phyloP scores from a whole-genome alignment of 768 basidiomycete species.

The Dendrothele bispora region DNA sequence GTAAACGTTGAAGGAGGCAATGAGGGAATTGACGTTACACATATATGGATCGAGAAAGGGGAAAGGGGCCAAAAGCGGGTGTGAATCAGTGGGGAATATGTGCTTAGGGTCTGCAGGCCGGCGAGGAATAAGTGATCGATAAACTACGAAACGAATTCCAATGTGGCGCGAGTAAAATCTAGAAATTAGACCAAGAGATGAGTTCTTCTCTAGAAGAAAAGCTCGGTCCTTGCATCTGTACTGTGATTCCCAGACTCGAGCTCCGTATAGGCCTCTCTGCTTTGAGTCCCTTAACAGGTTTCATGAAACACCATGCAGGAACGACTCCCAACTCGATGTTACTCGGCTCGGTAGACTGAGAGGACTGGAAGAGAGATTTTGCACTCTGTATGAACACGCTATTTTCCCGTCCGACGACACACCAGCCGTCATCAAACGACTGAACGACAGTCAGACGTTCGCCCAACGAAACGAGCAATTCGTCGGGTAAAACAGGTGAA shows the following conservation, averaged over 20 bases:
- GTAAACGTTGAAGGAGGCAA: too few relatives aligned
- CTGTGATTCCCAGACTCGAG: constrained; percentile 61
- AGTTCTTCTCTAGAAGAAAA: constrained; percentile 46
- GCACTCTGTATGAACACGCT: constrained; percentile 27
- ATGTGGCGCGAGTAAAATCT: too few relatives aligned
- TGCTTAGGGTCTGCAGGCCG: too few relatives aligned
- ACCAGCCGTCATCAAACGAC: constrained; percentile 82
- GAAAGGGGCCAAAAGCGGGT: too few relatives aligned
- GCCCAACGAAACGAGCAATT: constrained; percentile 57
- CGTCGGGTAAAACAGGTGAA: constrained; percentile 71
- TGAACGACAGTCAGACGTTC: constrained; percentile 64
- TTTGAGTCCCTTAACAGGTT: constrained; percentile 56
- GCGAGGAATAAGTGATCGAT: too few relatives aligned
- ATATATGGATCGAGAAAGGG: too few relatives aligned
- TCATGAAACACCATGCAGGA: constrained; percentile 77
- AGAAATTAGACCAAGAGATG: constrained; percentile 76
- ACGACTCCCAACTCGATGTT: constrained; percentile 69
- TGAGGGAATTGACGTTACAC: too few relatives aligned
- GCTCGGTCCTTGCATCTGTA: constrained; percentile 45
- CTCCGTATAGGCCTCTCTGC: constrained; percentile 66
- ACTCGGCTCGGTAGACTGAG: constrained; percentile 19
- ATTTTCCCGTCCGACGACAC: constrained; percentile 40
- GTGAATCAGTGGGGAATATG: too few relatives aligned
- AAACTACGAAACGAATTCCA: too few relatives aligned
- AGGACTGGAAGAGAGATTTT: constrained; percentile 39